A percentile compares a stretch with the other conserved stretches of the same genome.
Conservation (phyloP, 257 asterid species). For the Plantago elongata region DNA sequence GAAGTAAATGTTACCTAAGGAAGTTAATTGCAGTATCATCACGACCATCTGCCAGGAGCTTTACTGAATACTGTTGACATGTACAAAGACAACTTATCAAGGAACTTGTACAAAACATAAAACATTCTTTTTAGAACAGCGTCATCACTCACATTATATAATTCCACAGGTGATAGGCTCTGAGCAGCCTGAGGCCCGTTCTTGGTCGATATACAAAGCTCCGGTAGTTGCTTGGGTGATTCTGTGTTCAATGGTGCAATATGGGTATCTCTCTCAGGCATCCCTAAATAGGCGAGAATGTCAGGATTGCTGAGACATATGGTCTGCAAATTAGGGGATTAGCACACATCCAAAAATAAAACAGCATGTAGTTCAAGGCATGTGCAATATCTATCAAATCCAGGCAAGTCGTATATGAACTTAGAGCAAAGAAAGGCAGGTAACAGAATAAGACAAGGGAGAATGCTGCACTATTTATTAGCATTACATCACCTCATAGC, state of each 20-base stretch:
- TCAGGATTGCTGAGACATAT: conserved; percentile 55
- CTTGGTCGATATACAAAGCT: conserved; percentile 32
- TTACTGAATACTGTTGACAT: conserved; percentile 56
- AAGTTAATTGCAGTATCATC: conserved; percentile 49
- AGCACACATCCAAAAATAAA: conserved; percentile 17
- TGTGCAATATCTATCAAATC: neutral
- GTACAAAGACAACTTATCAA: conserved; percentile 17
- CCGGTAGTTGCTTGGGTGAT: conserved; percentile 30
- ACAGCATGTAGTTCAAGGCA: conserved; percentile 5
- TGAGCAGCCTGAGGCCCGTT: conserved; percentile 42
- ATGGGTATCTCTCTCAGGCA: conserved; percentile 47
- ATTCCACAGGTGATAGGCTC: conserved; percentile 58
- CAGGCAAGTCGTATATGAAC: neutral
- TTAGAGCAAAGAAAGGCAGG: neutral
- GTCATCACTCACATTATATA: conserved; percentile 56
- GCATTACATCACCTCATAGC: neutral
- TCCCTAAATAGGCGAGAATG: conserved; percentile 60
- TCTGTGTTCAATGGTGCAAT: conserved; percentile 26
- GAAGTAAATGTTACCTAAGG: conserved; percentile 43
- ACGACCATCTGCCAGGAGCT: conserved; percentile 42
- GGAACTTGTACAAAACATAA: neutral
- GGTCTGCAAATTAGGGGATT: conserved; percentile 46
- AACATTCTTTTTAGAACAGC: conserved; percentile 7
- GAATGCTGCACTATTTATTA: neutral
- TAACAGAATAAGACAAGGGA: neutral